These are phyloP conservation scores for Athelia psychrophila DNA, from an alignment of 1,284 basidiomycete genomes.

Conservation along the genomic window DNA sequence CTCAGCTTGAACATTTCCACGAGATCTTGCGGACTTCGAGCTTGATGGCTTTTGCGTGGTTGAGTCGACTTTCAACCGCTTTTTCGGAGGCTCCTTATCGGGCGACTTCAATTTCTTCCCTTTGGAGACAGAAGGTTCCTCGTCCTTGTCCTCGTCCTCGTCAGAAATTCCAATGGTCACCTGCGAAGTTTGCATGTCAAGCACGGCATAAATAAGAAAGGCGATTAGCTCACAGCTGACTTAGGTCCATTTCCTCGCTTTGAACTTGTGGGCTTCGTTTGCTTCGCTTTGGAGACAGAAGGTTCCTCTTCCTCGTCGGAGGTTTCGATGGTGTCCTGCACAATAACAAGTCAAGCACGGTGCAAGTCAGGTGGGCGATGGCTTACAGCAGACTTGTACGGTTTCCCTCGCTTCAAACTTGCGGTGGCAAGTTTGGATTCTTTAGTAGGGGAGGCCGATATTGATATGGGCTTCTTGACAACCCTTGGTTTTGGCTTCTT, in stretches of 20 bases:
- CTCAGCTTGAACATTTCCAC: neutral
- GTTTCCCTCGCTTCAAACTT: constrained; percentile 11
- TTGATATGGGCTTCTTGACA: constrained; percentile 19
- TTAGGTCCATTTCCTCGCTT: constrained; percentile 21
- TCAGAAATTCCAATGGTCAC: neutral
- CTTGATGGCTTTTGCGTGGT: constrained; percentile 4
- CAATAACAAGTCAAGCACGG: constrained; percentile 7
- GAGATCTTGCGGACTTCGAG: no score
- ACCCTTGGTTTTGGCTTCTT: constrained; percentile 8
- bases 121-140: neutral
- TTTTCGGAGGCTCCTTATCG: constrained; percentile 9
- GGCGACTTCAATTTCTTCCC: constrained; percentile 5
- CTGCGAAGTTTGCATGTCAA: constrained; percentile 7
- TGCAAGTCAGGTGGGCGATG: constrained; percentile 5
- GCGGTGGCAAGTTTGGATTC: constrained; percentile 7
- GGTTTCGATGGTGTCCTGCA: constrained; percentile 2
- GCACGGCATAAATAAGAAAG: constrained; percentile 8
- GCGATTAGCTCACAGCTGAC: constrained; percentile 19
- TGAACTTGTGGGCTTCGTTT: neutral
- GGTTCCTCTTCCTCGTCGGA: neutral
- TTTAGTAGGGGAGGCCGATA: constrained; percentile 6
- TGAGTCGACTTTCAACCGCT: neutral
- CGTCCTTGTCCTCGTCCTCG: constrained; percentile 4
- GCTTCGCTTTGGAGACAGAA: neutral
- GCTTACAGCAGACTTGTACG: constrained; percentile 27